Evolutionary conservation across 176 grass and related monocot species (phyloP).

Genomic region (Musa schizocarpa): DNA sequence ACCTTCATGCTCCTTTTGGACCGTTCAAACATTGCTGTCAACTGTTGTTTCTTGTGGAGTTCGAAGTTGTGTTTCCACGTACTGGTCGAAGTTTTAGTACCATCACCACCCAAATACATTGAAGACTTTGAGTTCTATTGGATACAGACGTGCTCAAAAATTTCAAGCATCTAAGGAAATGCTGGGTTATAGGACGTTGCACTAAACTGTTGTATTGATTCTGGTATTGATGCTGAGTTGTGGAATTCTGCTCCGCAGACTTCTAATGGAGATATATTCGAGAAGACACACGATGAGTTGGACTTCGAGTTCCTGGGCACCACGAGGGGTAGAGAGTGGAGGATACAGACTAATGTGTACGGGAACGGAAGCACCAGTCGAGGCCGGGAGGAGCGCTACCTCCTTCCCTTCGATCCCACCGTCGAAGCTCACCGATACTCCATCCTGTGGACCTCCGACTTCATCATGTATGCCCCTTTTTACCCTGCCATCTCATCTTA

Average conservation of each 20-base stretch:
- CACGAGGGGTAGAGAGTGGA: slow-evolving; percentile 47
- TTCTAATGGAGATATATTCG: slow-evolving; percentile 60
- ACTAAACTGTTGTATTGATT: too few relatives aligned
- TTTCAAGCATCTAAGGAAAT: too few relatives aligned
- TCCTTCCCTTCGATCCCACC: slow-evolving; percentile 66
- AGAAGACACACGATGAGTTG: slow-evolving; percentile 64
- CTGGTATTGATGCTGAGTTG: too few relatives aligned
- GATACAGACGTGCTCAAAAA: too few relatives aligned
- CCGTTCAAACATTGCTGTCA: too few relatives aligned
- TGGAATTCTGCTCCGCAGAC: slow-evolving; percentile 24
- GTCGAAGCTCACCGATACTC: slow-evolving; percentile 48
- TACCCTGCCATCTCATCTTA: background rate
- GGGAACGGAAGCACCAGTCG: slow-evolving; percentile 72
- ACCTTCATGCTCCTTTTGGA: too few relatives aligned
- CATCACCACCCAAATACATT: too few relatives aligned
- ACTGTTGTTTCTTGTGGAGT: too few relatives aligned
- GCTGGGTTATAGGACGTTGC: too few relatives aligned
- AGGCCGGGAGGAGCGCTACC: slow-evolving; percentile 72
- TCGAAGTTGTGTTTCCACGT: too few relatives aligned
- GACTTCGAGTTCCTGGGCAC: slow-evolving; percentile 84
- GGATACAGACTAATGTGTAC: slow-evolving; percentile 72
- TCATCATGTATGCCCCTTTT: slow-evolving; percentile 28
- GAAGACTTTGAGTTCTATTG: too few relatives aligned
- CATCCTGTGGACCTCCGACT: slow-evolving; percentile 58
- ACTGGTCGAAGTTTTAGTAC: too few relatives aligned